Conservation (phyloP, 164 flowering plant species). For the Brasenia schreberi region DNA sequence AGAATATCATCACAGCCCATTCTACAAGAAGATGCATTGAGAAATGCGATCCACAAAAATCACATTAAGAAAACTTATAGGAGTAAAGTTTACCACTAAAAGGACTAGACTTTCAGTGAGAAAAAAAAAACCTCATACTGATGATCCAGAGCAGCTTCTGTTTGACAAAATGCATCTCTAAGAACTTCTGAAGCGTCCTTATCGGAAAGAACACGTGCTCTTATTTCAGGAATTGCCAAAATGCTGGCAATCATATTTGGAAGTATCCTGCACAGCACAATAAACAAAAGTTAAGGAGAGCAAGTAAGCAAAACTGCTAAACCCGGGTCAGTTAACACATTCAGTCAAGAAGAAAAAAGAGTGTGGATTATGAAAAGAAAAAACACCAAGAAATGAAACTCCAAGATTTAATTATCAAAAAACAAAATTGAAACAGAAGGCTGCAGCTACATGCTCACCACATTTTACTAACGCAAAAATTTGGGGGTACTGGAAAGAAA, state of each 20-base stretch:
- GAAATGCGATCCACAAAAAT: no score
- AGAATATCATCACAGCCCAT: no score
- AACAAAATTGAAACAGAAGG: no score
- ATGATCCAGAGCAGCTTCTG: constrained; percentile 72
- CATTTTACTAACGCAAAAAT: no score
- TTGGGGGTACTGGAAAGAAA: no score
- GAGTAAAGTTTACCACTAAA: no score
- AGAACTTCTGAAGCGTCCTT: constrained; percentile 87
- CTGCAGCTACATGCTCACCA: no score
- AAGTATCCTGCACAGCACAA: constrained; percentile 36
- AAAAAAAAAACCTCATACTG: constrained; percentile 69
- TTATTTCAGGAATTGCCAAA: constrained; percentile 45
- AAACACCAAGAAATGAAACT: neutral
- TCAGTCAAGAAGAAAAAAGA: neutral
- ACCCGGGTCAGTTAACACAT: no score
- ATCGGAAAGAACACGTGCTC: constrained; percentile 48
- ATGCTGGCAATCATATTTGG: constrained; percentile 57
- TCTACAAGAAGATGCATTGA: no score
- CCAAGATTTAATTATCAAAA: neutral
- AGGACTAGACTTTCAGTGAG: no score
- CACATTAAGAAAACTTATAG: no score
- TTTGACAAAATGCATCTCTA: constrained; percentile 65
- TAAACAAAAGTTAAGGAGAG: neutral
- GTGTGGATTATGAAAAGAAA: neutral
- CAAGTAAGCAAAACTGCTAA: neutral